Evolutionary conservation across 345 rosid species (phyloP).

Genomic region (Geranium rotundifolium): DNA sequence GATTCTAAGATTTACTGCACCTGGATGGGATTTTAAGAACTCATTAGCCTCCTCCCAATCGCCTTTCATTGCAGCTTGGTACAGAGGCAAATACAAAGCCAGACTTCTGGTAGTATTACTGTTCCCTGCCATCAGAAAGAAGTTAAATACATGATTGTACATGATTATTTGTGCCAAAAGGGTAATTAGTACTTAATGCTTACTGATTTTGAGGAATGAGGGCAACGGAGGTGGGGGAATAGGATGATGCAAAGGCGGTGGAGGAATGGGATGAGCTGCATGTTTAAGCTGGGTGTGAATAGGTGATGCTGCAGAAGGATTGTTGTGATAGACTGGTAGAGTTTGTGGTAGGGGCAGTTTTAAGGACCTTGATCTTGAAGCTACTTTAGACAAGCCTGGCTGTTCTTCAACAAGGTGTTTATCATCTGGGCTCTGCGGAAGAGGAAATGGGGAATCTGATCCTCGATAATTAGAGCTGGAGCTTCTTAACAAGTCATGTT

Average conservation of each 20-base stretch:
- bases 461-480: too few relatives aligned
- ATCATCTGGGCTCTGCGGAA: neutral
- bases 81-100: constrained; percentile 19
- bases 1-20: constrained; percentile 5
- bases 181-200: neutral
- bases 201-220: too few relatives aligned
- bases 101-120: neutral
- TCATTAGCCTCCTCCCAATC: constrained; percentile 29
- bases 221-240: too few relatives aligned
- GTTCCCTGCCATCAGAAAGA: neutral
- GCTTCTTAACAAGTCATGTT: too few relatives aligned
- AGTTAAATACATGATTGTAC: neutral
- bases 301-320: too few relatives aligned
- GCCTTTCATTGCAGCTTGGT: constrained; percentile 30
- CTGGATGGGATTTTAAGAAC: constrained; percentile 5
- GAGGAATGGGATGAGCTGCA: too few relatives aligned
- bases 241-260: too few relatives aligned
- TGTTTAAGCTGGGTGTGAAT: too few relatives aligned
- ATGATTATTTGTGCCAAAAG: neutral
- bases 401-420: constrained; percentile 5
- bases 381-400: neutral
- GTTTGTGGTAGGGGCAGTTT: neutral
- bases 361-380: too few relatives aligned
- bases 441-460: neutral
- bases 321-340: neutral